A percentile compares a stretch with the other conserved stretches of the same genome.
These are phyloP conservation scores for Coccomyxa sp. DNA, from an alignment of 139 green algal species.

Conservation along the genomic window DNA sequence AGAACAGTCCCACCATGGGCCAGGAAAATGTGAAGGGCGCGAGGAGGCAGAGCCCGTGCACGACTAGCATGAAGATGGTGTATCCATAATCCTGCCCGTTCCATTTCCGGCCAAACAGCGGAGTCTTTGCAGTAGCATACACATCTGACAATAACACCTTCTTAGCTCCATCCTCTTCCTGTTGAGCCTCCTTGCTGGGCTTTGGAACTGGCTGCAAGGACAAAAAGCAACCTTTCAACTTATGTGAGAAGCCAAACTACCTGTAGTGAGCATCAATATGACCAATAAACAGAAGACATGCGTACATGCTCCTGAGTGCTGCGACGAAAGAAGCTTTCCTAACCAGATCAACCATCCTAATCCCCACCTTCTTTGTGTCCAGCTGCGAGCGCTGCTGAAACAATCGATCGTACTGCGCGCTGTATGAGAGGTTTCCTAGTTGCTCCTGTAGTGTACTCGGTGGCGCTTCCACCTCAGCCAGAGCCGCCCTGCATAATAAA, in stretches of 20 bases:
- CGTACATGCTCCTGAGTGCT: too few species aligned
- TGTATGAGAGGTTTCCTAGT: slow-evolving; percentile 53
- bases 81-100: slow-evolving; percentile 72
- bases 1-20: slow-evolving; percentile 75
- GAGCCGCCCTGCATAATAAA: slow-evolving; percentile 1
- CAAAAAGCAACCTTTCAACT: neutral
- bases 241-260: neutral
- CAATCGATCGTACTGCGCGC: slow-evolving; percentile 74
- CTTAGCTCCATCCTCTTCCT: slow-evolving; percentile 36
- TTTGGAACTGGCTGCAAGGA: slow-evolving; percentile 56
- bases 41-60: slow-evolving; percentile 68
- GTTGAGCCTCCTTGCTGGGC: slow-evolving; percentile 63
- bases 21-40: slow-evolving; percentile 81
- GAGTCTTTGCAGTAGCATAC: slow-evolving; percentile 37
- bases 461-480: neutral
- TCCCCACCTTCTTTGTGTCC: slow-evolving; percentile 40
- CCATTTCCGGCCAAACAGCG: slow-evolving; percentile 56
- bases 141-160: slow-evolving; percentile 67
- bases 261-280: too few species aligned
- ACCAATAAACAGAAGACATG: too few species aligned
- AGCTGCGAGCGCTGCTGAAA: slow-evolving; percentile 43
- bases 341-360: too few species aligned
- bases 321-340: too few species aligned
- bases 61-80: slow-evolving; percentile 65
- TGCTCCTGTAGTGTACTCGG: neutral